Evolutionary conservation across 345 rosid species (phyloP), one percentile per base, ranked within the genome.

Genomic region (Salix koriyanagi): DNA sequence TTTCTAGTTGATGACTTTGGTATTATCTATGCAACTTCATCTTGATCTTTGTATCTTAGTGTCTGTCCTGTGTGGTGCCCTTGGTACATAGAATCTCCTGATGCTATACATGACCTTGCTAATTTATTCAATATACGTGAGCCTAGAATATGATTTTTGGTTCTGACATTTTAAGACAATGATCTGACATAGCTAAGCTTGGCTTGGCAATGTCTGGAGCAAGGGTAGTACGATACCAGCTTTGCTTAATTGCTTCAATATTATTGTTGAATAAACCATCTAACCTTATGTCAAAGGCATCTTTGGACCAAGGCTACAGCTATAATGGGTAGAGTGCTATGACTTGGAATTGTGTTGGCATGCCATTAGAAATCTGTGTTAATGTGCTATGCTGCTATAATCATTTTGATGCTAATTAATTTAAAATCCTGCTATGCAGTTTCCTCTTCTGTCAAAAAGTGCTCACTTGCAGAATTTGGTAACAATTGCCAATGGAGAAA

Each of bases 401-500:
- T 74, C 23, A 15, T 30, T 79, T 26, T 76, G 65, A 50, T 66
- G 21, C 76, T 79, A 75, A 83, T 28, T 9, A 19, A 46, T 30
- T 65, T 34, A 70, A 44, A 75, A 4, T 32, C 44, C 42, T 79
- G 23, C 7, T 41, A 1, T 80, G 84, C 89, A 94, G 98, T 94
- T 94, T 81, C 98, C 98, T 74, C 94, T 94, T 41, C 88, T 94
- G 72, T 91, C 97, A 6, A 94, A 94, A 72, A 82, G 95, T 74
- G 88, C 88, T 23, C 79, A 74, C 73, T 77, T 94, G 30, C 97
- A 90, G 83, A 94, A 89, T 84, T 72, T 87, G 68, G 90, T 88
- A 34, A 82, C 87, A 62, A 75, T 76, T 61, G 28, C 81, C 42
- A 83, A 79, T 50, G 91, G 85, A 32, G 90, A 88, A 65, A 88